A percentile compares a stretch with the other conserved stretches of the same genome.
Evolutionary conservation across 768 basidiomycete species (phyloP).

Genomic region (Calocera cornea): DNA sequence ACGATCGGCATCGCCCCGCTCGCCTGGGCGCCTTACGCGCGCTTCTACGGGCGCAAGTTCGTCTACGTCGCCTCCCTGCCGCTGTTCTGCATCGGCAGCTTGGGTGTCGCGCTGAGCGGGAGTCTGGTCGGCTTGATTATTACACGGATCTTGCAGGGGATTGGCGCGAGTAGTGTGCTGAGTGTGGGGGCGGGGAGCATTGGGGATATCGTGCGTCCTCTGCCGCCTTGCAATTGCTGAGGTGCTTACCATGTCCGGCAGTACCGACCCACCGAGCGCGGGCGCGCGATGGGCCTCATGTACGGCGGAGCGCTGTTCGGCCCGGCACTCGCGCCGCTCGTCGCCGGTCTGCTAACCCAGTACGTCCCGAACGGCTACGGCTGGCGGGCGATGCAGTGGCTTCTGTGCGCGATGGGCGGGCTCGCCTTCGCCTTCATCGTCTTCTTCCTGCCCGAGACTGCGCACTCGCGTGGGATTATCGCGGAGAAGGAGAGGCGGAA

Average conservation of each 20-base stretch:
- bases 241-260: not conserved
- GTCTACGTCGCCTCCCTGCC: constrained; percentile 50
- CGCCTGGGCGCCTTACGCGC: constrained; percentile 39
- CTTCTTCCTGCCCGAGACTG: constrained; percentile 13
- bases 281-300: constrained; percentile 1
- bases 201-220: constrained; percentile 21
- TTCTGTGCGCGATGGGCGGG: constrained; percentile 12
- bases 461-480: constrained; percentile 8
- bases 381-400: constrained; percentile 18
- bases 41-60: constrained; percentile 49
- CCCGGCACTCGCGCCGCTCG: not conserved
- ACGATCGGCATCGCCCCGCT: constrained; percentile 35
- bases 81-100: constrained; percentile 41
- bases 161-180: constrained; percentile 43
- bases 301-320: constrained; percentile 3
- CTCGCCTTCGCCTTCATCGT: constrained; percentile 7
- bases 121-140: constrained; percentile 38
- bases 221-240: not conserved
- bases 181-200: constrained; percentile 40
- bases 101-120: constrained; percentile 41
- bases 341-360: constrained; percentile 9
- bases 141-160: constrained; percentile 51
- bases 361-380: constrained; percentile 6
- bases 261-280: not conserved
- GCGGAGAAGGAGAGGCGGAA: not conserved